A percentile compares a stretch with the other conserved stretches of the same genome.
Evolutionary conservation across 768 basidiomycete genomes (phyloP).

Genomic region (Rhodocollybia butyracea): DNA sequence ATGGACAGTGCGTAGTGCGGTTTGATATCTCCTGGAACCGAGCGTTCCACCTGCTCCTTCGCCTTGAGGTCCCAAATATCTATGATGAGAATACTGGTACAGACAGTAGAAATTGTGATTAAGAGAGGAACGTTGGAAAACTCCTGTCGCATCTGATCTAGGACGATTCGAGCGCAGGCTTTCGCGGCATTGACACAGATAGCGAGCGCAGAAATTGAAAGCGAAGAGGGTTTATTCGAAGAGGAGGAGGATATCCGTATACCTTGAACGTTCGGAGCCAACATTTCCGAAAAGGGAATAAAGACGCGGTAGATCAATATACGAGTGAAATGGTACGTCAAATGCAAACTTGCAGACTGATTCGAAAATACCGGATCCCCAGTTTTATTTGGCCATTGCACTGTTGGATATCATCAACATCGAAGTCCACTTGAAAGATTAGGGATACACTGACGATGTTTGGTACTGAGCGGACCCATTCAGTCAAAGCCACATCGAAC

Average conservation of each 20-base stretch:
- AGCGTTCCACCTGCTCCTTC: constrained; percentile 35
- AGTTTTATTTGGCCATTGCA: constrained; percentile 56
- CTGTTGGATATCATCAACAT: constrained; percentile 25
- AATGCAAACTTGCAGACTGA: constrained; percentile 56
- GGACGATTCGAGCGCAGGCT: constrained; percentile 57
- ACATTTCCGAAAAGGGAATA: constrained; percentile 31
- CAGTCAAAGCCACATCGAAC: constrained; percentile 64
- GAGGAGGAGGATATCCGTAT: constrained; percentile 2
- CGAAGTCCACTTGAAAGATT: not conserved
- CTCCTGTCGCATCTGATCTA: constrained; percentile 44
- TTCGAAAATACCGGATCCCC: constrained; percentile 45
- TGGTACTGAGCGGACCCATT: constrained; percentile 71
- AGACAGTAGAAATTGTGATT: constrained; percentile 45
- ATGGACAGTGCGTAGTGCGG: constrained; percentile 28
- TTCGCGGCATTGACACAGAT: constrained; percentile 61
- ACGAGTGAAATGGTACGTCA: constrained; percentile 57
- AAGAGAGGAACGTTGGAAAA: constrained; percentile 39
- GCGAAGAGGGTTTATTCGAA: constrained; percentile 9
- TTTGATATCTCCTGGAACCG: constrained; percentile 27
- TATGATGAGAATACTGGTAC: constrained; percentile 51
- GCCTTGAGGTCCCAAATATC: constrained; percentile 56
- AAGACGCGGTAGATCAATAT: constrained; percentile 73
- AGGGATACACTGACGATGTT: constrained; percentile 47
- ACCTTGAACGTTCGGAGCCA: not conserved
- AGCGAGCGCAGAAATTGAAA: constrained; percentile 44